Conservation (phyloP, 352 stramenopile species). For the Pythium insidiosum region DNA sequence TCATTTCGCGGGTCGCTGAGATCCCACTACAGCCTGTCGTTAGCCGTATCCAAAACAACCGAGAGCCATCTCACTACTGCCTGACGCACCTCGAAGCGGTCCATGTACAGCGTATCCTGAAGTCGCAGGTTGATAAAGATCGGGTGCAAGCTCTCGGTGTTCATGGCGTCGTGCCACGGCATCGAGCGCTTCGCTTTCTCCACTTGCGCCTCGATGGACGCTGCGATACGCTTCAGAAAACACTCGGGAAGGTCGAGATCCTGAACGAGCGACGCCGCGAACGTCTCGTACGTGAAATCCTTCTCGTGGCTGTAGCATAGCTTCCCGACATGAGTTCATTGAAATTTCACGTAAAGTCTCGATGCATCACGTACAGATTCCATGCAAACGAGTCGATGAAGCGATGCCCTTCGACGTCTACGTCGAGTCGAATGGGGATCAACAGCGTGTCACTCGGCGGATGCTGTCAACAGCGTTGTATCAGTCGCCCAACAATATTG, state of each 20-base stretch:
- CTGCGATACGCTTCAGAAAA: slow-evolving; percentile 60
- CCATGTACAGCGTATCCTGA: slow-evolving; percentile 75
- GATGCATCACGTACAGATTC: slow-evolving; percentile 54
- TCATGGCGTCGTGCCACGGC: slow-evolving; percentile 47
- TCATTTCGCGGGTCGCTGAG: slow-evolving; percentile 56
- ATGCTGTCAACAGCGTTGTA: slow-evolving; percentile 16
- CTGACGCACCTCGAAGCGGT: slow-evolving; percentile 53
- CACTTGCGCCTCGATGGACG: slow-evolving; percentile 59
- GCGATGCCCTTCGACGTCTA: slow-evolving; percentile 71
- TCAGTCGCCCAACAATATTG: no score
- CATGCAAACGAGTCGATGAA: slow-evolving; percentile 81
- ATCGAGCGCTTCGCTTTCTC: slow-evolving; percentile 47
- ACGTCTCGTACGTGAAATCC: slow-evolving; percentile 71
- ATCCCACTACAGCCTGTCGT: slow-evolving; percentile 35
- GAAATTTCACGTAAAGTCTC: no score
- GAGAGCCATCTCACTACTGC: background rate
- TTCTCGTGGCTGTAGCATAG: slow-evolving; percentile 43
- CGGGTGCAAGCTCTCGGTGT: slow-evolving; percentile 52
- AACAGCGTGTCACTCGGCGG: slow-evolving; percentile 38
- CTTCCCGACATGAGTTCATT: slow-evolving; percentile 4
- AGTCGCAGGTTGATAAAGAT: slow-evolving; percentile 80
- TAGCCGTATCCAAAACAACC: background rate
- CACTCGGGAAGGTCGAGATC: slow-evolving; percentile 68
- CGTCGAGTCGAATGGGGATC: slow-evolving; percentile 65
- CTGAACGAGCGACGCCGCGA: slow-evolving; percentile 53